Evolutionary conservation across 2,329 filamentous ascomycete species (phyloP).

Genomic region (Aspergillus jensenii): DNA sequence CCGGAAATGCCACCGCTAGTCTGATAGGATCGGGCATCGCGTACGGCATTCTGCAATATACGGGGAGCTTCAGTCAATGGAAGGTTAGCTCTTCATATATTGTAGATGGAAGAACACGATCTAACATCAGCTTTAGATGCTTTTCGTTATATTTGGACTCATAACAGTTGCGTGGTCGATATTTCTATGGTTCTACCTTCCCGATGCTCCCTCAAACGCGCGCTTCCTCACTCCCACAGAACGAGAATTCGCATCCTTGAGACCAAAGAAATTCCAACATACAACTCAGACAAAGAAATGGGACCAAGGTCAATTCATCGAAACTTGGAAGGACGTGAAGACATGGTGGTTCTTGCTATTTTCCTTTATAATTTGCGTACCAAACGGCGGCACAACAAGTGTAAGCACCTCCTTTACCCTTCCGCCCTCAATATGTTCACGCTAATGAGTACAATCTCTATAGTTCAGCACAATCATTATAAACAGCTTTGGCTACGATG

Average conservation of each 20-base stretch:
- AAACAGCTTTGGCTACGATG: conserved; percentile 23
- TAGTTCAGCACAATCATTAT: conserved; percentile 22
- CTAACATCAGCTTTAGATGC: not conserved
- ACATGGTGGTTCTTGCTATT: conserved; percentile 30
- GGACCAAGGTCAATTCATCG: conserved; percentile 1
- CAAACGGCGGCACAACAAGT: conserved; percentile 19
- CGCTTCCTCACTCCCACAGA: conserved; percentile 10
- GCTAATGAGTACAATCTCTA: not conserved
- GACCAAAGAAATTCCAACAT: conserved; percentile 6
- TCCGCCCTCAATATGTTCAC: too few species aligned
- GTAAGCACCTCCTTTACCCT: not conserved
- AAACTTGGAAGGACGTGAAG: conserved; percentile 1
- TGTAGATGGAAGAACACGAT: not conserved
- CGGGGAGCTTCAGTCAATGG: conserved; percentile 5
- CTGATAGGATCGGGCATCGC: conserved; percentile 23
- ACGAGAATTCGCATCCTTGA: conserved; percentile 10
- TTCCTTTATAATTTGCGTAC: conserved; percentile 17
- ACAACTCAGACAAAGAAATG: conserved; percentile 3
- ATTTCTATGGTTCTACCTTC: conserved; percentile 10
- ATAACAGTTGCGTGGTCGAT: conserved; percentile 12
- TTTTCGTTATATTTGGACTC: conserved; percentile 17
- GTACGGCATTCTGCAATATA: conserved; percentile 12
- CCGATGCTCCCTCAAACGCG: conserved; percentile 13
- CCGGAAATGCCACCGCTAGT: conserved; percentile 22
- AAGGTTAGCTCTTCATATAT: not conserved